phyloP scores from a whole-genome alignment of 306 rosid genomes.

The Dicorynia guianensis region DNA sequence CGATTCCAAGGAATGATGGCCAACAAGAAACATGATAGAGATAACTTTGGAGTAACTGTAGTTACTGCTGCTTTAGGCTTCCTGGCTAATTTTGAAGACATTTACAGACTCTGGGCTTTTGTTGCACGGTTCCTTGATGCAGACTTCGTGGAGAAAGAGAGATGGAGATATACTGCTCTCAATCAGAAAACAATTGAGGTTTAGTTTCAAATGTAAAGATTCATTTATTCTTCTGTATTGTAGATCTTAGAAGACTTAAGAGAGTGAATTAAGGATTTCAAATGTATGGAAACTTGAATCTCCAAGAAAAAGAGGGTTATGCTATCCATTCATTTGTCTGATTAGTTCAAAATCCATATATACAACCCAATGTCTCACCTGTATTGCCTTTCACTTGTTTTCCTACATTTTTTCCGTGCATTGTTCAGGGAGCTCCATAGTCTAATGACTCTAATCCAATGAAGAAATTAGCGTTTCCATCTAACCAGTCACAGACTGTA shows the following conservation, averaged over 20 bases:
- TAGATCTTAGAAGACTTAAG: not conserved
- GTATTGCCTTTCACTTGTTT: too few species aligned
- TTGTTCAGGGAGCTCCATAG: too few species aligned
- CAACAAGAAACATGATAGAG: conserved; percentile 57
- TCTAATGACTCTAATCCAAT: too few species aligned
- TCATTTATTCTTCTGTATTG: conserved; percentile 22
- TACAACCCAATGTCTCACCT: too few species aligned
- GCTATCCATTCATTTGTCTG: too few species aligned
- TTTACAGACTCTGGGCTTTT: conserved; percentile 86
- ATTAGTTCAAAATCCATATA: too few species aligned
- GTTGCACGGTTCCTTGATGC: conserved; percentile 94
- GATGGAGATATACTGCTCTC: conserved; percentile 97
- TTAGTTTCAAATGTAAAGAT: conserved; percentile 28
- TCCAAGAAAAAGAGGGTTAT: too few species aligned
- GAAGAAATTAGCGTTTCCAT: too few species aligned
- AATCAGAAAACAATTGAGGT: conserved; percentile 86
- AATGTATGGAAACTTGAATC: too few species aligned
- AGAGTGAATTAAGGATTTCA: conserved; percentile 13
- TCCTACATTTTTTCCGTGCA: too few species aligned
- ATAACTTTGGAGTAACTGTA: conserved; percentile 69
- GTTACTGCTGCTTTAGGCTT: conserved; percentile 95
- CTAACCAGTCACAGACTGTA: too few species aligned
- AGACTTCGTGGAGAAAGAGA: conserved; percentile 93
- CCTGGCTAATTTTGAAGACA: conserved; percentile 79
- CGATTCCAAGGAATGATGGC: conserved; percentile 38